Conservation (phyloP, 768 basidiomycete species). For the Rhodotorula toruloides region DNA sequence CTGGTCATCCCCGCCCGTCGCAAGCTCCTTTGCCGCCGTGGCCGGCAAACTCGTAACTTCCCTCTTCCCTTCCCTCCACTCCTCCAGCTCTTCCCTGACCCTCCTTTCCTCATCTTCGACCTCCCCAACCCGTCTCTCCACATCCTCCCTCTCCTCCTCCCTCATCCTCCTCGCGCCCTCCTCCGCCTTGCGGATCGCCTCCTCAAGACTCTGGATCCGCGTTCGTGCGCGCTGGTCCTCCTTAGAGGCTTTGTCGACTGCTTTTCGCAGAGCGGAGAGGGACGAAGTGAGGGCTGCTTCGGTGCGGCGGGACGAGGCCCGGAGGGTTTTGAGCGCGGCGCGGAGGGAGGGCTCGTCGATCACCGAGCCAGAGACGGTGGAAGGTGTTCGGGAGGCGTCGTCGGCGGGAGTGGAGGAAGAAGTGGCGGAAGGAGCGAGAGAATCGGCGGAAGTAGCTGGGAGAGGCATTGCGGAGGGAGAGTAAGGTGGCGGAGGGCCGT, state of each 20-base stretch:
- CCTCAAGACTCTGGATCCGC: slow-evolving; percentile 31
- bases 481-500: background rate
- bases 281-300: slow-evolving; percentile 15
- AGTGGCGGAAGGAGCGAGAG: background rate
- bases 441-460: slow-evolving; percentile 22
- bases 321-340: slow-evolving; percentile 19
- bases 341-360: background rate
- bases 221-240: slow-evolving; percentile 38
- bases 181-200: slow-evolving; percentile 24
- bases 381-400: background rate
- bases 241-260: slow-evolving; percentile 35
- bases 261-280: slow-evolving; percentile 15
- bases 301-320: slow-evolving; percentile 16
- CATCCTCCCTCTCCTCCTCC: slow-evolving; percentile 9
- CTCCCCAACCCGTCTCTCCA: slow-evolving; percentile 14
- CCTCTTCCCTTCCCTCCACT: slow-evolving; percentile 20
- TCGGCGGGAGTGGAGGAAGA: background rate
- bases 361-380: background rate
- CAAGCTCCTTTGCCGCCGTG: background rate
- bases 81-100: slow-evolving; percentile 10
- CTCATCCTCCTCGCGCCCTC: slow-evolving; percentile 10
- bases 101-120: background rate
- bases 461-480: background rate
- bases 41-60: background rate
- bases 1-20: background rate